phyloP scores from a whole-genome alignment of 345 rosid genomes.

The Ailanthus altissimus region DNA sequence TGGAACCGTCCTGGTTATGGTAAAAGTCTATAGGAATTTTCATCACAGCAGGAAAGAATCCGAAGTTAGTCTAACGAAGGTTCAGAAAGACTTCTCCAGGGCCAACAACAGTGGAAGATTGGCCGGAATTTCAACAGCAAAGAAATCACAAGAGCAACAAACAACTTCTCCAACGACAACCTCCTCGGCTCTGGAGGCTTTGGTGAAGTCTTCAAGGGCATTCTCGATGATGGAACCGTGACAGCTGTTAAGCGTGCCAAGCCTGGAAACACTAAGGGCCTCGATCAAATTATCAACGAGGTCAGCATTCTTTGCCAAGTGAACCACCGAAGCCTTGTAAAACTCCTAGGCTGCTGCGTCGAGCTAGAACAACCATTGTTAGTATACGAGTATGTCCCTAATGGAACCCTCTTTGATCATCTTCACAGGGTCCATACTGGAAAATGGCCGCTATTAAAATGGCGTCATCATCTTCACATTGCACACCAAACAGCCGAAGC shows the following conservation, averaged over 20 bases:
- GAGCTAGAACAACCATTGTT: conserved; percentile 49
- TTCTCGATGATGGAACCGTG: conserved; percentile 41
- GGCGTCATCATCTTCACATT: conserved; percentile 40
- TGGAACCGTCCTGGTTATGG: neutral
- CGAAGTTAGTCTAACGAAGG: conserved; percentile 27
- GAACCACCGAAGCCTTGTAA: conserved; percentile 47
- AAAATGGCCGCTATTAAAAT: conserved; percentile 17
- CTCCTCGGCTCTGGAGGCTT: conserved; percentile 48
- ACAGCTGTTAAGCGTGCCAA: conserved; percentile 56
- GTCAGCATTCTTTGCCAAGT: conserved; percentile 54
- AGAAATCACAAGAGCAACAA: conserved; percentile 43
- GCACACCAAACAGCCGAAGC: conserved; percentile 42
- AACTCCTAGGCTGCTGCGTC: conserved; percentile 49
- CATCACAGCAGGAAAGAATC: conserved; percentile 21
- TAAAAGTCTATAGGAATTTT: conserved; percentile 31
- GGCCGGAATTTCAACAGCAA: conserved; percentile 35
- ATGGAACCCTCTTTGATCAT: conserved; percentile 44
- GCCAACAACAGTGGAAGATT: conserved; percentile 33
- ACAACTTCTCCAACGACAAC: conserved; percentile 42
- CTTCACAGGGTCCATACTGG: conserved; percentile 13
- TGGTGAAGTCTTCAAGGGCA: conserved; percentile 48
- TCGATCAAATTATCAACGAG: conserved; percentile 52
- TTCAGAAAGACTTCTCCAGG: conserved; percentile 36
- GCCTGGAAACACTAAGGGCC: conserved; percentile 46
- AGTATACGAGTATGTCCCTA: conserved; percentile 45